phyloP scores from a whole-genome alignment of 202 grass and related monocot species.

The Musa balbisiana region DNA sequence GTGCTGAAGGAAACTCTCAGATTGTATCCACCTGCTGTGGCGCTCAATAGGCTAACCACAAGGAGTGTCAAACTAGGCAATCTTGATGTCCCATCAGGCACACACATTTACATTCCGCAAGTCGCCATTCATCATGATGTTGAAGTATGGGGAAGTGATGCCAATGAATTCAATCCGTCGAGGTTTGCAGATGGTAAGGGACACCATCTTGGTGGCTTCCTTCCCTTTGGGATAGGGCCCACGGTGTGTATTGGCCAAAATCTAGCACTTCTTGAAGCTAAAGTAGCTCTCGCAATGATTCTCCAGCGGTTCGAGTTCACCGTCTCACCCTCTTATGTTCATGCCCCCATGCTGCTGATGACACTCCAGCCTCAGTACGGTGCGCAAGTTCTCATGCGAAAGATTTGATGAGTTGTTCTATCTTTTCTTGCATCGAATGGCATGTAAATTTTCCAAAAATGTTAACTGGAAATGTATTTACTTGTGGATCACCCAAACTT shows the following conservation, averaged over 20 bases:
- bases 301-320: constrained; percentile 46
- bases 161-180: constrained; percentile 48
- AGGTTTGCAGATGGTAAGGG: constrained; percentile 70
- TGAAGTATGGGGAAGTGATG: constrained; percentile 46
- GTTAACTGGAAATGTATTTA: not conserved
- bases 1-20: constrained; percentile 84
- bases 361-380: constrained; percentile 75
- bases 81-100: constrained; percentile 42
- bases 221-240: constrained; percentile 60
- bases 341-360: constrained; percentile 51
- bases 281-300: constrained; percentile 51
- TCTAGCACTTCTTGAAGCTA: constrained; percentile 56
- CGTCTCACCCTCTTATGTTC: constrained; percentile 61
- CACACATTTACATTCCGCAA: constrained; percentile 40
- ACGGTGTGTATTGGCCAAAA: constrained; percentile 73
- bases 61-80: constrained; percentile 43
- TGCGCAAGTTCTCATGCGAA: constrained; percentile 48
- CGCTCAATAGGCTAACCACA: constrained; percentile 32
- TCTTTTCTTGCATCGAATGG: too few species aligned
- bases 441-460: not conserved
- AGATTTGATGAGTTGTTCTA: constrained; percentile 35
- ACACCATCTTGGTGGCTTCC: constrained; percentile 57
- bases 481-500: not conserved
- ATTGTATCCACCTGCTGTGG: constrained; percentile 54
- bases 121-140: constrained; percentile 54